phyloP scores from a whole-genome alignment of 1,284 basidiomycete species.

The Taiwanofungus camphoratus region DNA sequence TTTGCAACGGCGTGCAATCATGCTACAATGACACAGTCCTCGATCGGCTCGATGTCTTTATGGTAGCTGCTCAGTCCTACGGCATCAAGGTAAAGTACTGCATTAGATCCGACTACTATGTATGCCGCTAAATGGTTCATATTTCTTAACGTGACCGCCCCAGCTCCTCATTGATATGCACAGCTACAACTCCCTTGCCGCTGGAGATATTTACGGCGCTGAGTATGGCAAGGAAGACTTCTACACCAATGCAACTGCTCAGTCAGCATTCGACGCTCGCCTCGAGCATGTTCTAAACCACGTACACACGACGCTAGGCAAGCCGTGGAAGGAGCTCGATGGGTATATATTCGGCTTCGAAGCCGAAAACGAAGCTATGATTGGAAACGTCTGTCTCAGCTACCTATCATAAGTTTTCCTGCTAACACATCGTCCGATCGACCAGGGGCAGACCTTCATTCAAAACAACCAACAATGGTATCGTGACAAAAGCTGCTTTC shows the following conservation, averaged over 20 bases:
- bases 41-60: slow-evolving; percentile 33
- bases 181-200: slow-evolving; percentile 27
- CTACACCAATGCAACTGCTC: slow-evolving; percentile 19
- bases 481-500: background rate
- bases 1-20: slow-evolving; percentile 25
- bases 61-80: slow-evolving; percentile 30
- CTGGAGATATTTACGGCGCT: slow-evolving; percentile 26
- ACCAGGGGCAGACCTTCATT: too few species aligned
- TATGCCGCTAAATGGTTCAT: too few species aligned
- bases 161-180: slow-evolving; percentile 33
- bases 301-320: slow-evolving; percentile 33
- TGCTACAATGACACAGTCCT: slow-evolving; percentile 36
- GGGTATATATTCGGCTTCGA: slow-evolving; percentile 41
- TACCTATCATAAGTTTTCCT: too few species aligned
- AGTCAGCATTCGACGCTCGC: slow-evolving; percentile 24
- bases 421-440: too few species aligned
- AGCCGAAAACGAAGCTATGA: slow-evolving; percentile 37
- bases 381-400: background rate
- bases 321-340: slow-evolving; percentile 38
- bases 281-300: slow-evolving; percentile 35
- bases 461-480: slow-evolving; percentile 27
- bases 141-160: too few species aligned
- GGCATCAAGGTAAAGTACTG: slow-evolving; percentile 30
- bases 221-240: slow-evolving; percentile 21
- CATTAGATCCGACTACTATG: too few species aligned